These are phyloP conservation scores for Zelonia costaricensis DNA, from an alignment of 208 protist species.

Conservation along the genomic window DNA sequence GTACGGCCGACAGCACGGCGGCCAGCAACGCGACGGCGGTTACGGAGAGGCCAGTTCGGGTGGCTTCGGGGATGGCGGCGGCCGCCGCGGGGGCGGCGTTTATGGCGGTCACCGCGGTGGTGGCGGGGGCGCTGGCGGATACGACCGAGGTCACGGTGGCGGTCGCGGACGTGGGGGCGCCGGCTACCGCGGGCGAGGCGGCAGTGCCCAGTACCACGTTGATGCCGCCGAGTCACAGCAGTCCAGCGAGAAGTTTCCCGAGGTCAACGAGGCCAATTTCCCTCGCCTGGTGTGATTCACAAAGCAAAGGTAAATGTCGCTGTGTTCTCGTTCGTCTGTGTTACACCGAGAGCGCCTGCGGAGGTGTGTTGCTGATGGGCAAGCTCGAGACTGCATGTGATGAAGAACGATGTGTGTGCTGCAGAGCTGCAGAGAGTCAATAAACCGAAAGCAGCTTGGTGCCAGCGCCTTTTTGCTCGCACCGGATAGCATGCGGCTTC, in stretches of 20 bases:
- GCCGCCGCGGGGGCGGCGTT: conserved; percentile 10
- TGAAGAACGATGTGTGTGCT: too few species aligned
- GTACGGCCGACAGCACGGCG: too few species aligned
- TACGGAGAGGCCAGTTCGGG: neutral
- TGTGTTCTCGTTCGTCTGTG: neutral
- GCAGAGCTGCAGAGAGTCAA: too few species aligned
- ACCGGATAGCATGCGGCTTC: too few species aligned
- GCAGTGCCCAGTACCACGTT: neutral
- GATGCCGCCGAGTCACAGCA: conserved; percentile 2
- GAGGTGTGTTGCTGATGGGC: neutral
- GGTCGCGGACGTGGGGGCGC: conserved; percentile 8
- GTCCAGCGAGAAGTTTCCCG: conserved; percentile 10
- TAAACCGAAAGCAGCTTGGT: too few species aligned
- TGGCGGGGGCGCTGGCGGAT: neutral
- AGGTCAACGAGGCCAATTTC: conserved; percentile 31
- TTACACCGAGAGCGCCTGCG: neutral
- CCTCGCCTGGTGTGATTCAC: conserved; percentile 20
- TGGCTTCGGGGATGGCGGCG: neutral
- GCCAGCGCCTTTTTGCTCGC: too few species aligned
- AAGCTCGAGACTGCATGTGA: neutral
- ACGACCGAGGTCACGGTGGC: conserved; percentile 1
- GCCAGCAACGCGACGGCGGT: conserved; percentile 4
- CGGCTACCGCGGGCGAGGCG: conserved; percentile 15
- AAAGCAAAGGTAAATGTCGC: neutral
- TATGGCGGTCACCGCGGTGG: conserved; percentile 15